Evolutionary conservation across 2,329 filamentous ascomycete genomes (phyloP).

Genomic region (Calonectria montana): DNA sequence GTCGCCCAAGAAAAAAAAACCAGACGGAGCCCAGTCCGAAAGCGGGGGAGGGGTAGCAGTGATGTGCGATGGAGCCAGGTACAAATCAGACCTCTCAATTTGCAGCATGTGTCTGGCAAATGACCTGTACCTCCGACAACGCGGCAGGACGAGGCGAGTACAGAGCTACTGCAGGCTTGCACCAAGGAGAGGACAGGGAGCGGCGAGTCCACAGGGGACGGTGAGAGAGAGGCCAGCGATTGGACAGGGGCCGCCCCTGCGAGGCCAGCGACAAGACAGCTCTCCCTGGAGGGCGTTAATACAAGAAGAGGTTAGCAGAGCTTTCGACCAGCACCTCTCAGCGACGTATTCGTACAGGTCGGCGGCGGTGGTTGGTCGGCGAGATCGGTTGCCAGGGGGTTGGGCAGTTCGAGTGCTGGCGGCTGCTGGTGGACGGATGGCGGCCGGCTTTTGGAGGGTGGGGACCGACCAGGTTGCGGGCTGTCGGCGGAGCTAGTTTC

Average conservation of each 20-base stretch:
- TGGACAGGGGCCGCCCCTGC: constrained; percentile 15
- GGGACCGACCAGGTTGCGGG: constrained; percentile 35
- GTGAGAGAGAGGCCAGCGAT: constrained; percentile 14
- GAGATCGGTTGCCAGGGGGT: constrained; percentile 40
- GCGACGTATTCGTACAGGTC: constrained; percentile 40
- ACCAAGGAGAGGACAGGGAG: constrained; percentile 6
- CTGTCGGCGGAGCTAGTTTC: constrained; percentile 42
- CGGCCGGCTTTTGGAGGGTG: constrained; percentile 37
- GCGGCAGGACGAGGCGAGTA: constrained; percentile 5
- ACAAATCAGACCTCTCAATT: background rate
- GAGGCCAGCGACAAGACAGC: constrained; percentile 1
- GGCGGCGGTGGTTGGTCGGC: constrained; percentile 28
- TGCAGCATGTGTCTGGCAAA: background rate
- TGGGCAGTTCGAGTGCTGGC: constrained; percentile 17
- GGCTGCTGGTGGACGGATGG: constrained; percentile 8
- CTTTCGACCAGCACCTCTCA: constrained; percentile 14
- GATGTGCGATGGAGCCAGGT: constrained; percentile 17
- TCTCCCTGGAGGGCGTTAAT: background rate
- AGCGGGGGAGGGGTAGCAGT: constrained; percentile 50
- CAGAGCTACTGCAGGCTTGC: constrained; percentile 5
- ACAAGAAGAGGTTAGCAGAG: constrained; percentile 1
- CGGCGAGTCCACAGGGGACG: constrained; percentile 5
- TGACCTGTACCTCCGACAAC: background rate
- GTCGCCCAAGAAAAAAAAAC: constrained; percentile 40
- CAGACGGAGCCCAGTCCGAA: constrained; percentile 44